Conservation (phyloP, 371 early-diverging fungal species). For the Zopfochytrium polystomum region DNA sequence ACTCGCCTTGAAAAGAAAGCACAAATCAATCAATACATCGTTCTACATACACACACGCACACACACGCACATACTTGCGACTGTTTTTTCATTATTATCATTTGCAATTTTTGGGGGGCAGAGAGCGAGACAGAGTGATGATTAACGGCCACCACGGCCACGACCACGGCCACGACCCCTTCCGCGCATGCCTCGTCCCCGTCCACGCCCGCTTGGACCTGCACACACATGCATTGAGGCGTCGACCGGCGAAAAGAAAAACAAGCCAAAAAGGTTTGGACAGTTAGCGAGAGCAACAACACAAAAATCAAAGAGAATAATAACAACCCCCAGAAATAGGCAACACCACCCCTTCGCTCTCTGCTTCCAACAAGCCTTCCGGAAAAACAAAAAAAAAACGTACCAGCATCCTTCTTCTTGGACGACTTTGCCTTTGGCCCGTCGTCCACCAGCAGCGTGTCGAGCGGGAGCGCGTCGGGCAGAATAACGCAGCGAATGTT, state of each 20-base stretch:
- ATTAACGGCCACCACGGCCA: slow-evolving; percentile 43
- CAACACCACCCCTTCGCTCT: neutral
- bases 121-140: too few relatives aligned
- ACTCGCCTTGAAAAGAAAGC: too few relatives aligned
- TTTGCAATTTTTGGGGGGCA: too few relatives aligned
- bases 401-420: slow-evolving; percentile 60
- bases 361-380: slow-evolving; percentile 1
- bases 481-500: slow-evolving; percentile 92
- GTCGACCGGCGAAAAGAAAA: slow-evolving; percentile 24
- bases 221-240: slow-evolving; percentile 1
- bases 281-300: slow-evolving; percentile 7
- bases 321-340: neutral
- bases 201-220: slow-evolving; percentile 26
- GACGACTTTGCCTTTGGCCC: slow-evolving; percentile 86
- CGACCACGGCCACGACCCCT: slow-evolving; percentile 57
- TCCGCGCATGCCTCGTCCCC: slow-evolving; percentile 40
- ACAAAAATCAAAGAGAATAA: neutral
- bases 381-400: slow-evolving; percentile 4
- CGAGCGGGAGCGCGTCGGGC: slow-evolving; percentile 92
- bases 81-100: too few relatives aligned
- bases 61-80: too few relatives aligned
- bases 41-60: too few relatives aligned
- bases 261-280: slow-evolving; percentile 44
- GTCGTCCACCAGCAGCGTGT: slow-evolving; percentile 94
- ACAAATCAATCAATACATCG: too few relatives aligned